These are phyloP conservation scores for Saccharum officinarum DNA, from an alignment of 176 grass and related monocot genomes.

Conservation along the genomic window DNA sequence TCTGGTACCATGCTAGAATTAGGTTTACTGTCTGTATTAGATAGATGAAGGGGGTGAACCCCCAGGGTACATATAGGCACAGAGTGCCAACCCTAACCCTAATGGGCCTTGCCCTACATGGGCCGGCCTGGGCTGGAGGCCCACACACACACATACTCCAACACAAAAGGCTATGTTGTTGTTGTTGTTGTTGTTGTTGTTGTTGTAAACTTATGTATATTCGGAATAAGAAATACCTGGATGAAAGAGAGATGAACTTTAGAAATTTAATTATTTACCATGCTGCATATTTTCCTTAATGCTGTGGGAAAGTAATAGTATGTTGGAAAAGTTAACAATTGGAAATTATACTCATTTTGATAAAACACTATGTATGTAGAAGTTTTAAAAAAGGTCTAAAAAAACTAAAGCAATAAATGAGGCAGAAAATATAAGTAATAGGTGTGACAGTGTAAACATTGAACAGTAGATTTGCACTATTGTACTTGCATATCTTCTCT, in stretches of 20 bases:
- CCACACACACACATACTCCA: too few species aligned
- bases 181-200: too few species aligned
- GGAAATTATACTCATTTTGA: background rate
- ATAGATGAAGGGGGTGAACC: too few species aligned
- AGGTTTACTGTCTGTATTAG: too few species aligned
- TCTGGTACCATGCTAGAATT: too few species aligned
- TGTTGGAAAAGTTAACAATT: background rate
- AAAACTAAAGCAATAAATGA: background rate
- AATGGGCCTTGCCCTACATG: too few species aligned
- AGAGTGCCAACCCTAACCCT: too few species aligned
- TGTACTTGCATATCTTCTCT: background rate
- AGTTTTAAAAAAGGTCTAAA: background rate
- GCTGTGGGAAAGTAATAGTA: background rate
- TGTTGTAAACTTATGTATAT: background rate
- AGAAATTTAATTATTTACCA: background rate
- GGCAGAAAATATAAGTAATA: background rate
- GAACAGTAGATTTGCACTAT: background rate
- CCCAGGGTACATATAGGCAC: too few species aligned
- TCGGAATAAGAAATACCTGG: constrained; percentile 11
- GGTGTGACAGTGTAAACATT: background rate
- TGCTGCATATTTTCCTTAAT: constrained; percentile 11
- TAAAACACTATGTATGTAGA: background rate
- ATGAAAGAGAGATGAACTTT: background rate
- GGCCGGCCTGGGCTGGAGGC: too few species aligned
- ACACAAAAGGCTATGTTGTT: too few species aligned